Evolutionary conservation across 305 asterid genomes (phyloP).

Genomic region (Rubia balearica): DNA sequence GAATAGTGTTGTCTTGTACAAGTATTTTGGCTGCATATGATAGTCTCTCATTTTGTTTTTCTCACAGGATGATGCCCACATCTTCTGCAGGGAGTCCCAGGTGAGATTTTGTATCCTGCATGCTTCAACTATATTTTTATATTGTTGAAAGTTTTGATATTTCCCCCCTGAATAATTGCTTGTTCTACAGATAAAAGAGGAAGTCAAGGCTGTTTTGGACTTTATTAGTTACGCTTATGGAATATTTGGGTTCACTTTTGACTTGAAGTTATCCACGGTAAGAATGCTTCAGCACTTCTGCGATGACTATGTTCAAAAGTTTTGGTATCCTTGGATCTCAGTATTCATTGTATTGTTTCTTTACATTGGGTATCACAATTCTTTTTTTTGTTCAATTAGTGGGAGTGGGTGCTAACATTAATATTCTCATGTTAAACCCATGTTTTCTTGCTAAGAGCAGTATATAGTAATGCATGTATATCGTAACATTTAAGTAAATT

Average conservation of each 20-base stretch:
- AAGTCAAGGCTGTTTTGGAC: slow-evolving; percentile 82
- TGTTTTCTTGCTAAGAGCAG: neutral
- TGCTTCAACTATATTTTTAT: neutral
- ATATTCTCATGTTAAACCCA: neutral
- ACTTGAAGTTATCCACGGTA: slow-evolving; percentile 96
- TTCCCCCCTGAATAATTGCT: slow-evolving; percentile 3
- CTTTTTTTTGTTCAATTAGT: neutral
- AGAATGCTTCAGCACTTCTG: slow-evolving; percentile 10
- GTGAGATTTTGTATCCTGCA: slow-evolving; percentile 34
- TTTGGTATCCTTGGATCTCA: neutral
- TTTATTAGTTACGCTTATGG: slow-evolving; percentile 64
- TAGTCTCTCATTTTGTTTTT: slow-evolving; percentile 33
- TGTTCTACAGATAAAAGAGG: slow-evolving; percentile 72
- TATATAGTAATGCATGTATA: no score
- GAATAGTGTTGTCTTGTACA: neutral
- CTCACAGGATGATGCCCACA: slow-evolving; percentile 98
- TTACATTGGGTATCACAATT: neutral
- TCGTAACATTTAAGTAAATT: no score
- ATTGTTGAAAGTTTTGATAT: slow-evolving; percentile 19
- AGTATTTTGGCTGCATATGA: slow-evolving; percentile 17
- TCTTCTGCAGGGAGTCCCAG: slow-evolving; percentile 97
- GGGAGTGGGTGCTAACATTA: neutral
- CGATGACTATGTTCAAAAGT: neutral
- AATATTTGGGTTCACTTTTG: slow-evolving; percentile 92
- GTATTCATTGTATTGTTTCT: neutral